Base-by-base conservation (phyloP, 2,329 filamentous ascomycete species). In the Cytospora paraplurivora region DNA sequence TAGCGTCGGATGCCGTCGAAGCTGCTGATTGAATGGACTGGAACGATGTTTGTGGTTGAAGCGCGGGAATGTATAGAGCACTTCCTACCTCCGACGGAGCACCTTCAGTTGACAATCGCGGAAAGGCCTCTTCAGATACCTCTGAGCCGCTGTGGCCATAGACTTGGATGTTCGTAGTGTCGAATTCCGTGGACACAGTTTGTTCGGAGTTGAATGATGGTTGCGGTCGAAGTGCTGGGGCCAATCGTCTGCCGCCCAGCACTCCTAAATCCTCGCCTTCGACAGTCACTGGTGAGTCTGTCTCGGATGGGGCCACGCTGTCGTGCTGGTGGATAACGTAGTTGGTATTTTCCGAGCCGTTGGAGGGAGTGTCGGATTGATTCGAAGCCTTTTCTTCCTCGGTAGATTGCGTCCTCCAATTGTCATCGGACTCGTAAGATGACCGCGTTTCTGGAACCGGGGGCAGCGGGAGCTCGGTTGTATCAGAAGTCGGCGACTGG, bases 111-210 rank as follows among this genome's bases (percentile, higher is more conserved):
- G 54, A 41, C 12, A 54, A 56, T 19, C 37, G 54, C 32, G 57
- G 49, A 15, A 61, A 35, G 11, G 50, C 64, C 53, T 64, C 64
- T 50, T 64, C 54, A 33, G 64, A 62, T 6, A 17, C 62, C 51
- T 64, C 64, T 55, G 62, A 63, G 55, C 59, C 58, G 68, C 79
- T 82, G 62, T 79, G 78, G 44, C 75, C 78, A 67, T 84, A 81
- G 21, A 84, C 75, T 69, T 84, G 81, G 77, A 84, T 84, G 69
- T 87, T 86, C 52, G 81, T 78, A 17, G 75, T 78, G 49, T 84
- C 81, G 17, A 81, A 82, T 3, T 77, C 67, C 4, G 81, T 83
- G 12, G 82, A 81, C 52, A 72, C 75, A 12, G 76, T 78, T 49
- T 72, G 69, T 27, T 73, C 72, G 7, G 78, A 78, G 54, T 69